Percentiles rank a stretch among this genome's conserved stretches.
Evolutionary conservation across 768 basidiomycete species (phyloP).

Genomic region (Pulveroboletus ravenelii): DNA sequence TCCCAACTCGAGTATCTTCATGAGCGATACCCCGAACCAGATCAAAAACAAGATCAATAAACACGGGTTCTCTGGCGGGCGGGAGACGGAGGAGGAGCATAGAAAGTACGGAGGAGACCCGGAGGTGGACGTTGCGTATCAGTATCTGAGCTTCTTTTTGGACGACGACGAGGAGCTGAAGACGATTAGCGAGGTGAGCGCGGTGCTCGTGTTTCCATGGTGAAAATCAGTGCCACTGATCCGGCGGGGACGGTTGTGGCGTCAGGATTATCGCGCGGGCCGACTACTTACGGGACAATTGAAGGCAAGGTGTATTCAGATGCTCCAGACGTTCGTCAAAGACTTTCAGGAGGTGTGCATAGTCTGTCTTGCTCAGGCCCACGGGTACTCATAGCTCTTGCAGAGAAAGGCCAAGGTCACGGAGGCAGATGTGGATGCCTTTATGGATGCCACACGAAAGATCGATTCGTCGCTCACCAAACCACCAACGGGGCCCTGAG

Average conservation of each 20-base stretch:
- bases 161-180: slow-evolving; percentile 90
- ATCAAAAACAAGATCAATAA: slow-evolving; percentile 98
- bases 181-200: slow-evolving; percentile 61
- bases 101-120: slow-evolving; percentile 82
- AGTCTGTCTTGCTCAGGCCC: background rate
- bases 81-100: slow-evolving; percentile 96
- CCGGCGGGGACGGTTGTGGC: background rate
- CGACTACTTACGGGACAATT: slow-evolving; percentile 84
- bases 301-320: slow-evolving; percentile 81
- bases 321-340: slow-evolving; percentile 77
- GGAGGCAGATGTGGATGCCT: slow-evolving; percentile 65
- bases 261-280: slow-evolving; percentile 88
- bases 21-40: slow-evolving; percentile 88
- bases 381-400: slow-evolving; percentile 4
- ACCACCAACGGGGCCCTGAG: slow-evolving; percentile 10
- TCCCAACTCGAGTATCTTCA: slow-evolving; percentile 88
- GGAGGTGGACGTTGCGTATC: slow-evolving; percentile 93
- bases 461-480: slow-evolving; percentile 59
- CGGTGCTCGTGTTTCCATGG: too few species aligned
- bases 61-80: slow-evolving; percentile 94
- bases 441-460: slow-evolving; percentile 77
- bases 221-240: background rate
- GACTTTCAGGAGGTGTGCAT: slow-evolving; percentile 74
- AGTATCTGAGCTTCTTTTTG: slow-evolving; percentile 92
- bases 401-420: slow-evolving; percentile 80